Evolutionary conservation across 73 alveolate genomes (phyloP).

Genomic region (Uronychia binucleata): DNA sequence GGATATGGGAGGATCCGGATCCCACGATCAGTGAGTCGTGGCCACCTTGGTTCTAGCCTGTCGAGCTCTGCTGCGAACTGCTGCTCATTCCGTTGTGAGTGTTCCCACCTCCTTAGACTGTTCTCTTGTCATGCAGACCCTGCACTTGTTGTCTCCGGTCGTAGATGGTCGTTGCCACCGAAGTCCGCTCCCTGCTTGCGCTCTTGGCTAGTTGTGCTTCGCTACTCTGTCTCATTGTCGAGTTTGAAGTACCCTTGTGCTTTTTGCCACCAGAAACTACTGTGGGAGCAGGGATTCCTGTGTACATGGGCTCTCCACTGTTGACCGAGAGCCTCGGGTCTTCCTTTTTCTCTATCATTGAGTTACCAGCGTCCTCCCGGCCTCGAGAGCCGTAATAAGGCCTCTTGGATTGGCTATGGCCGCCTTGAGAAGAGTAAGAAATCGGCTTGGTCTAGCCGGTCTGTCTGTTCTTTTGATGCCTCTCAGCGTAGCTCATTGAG

Average conservation of each 20-base stretch:
- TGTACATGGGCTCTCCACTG: not conserved
- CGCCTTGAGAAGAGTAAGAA: no score
- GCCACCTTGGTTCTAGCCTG: no score
- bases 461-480: not conserved
- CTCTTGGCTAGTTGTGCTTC: not conserved
- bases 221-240: not conserved
- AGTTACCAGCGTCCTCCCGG: not conserved
- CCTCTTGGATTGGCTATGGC: no score
- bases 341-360: not conserved
- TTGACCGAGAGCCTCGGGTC: not conserved
- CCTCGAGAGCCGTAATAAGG: not conserved
- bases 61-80: no score
- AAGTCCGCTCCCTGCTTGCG: conserved; percentile 1
- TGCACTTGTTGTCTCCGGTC: not conserved
- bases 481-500: not conserved
- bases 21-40: no score
- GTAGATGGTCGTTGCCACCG: not conserved
- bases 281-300: conserved; percentile 1
- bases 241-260: not conserved
- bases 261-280: not conserved
- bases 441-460: no score
- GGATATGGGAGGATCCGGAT: no score
- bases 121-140: not conserved
- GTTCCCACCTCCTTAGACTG: not conserved
- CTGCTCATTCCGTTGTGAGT: not conserved